Conservation (phyloP, 2,329 filamentous ascomycete species). For the Fusarium torulosum region DNA sequence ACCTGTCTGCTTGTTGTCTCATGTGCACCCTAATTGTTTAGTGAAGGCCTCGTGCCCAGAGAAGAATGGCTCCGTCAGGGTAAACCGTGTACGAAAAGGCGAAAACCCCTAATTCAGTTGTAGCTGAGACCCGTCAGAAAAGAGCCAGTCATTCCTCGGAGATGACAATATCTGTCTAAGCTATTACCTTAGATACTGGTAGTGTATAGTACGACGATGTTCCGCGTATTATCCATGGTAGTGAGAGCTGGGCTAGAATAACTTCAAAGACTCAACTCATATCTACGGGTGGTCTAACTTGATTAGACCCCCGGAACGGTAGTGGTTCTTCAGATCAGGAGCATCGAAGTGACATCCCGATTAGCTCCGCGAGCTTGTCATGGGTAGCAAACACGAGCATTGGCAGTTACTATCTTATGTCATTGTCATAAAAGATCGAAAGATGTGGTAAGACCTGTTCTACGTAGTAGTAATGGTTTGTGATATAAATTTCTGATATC, state of each 20-base stretch:
- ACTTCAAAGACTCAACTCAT: constrained; percentile 1
- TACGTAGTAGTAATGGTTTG: neutral
- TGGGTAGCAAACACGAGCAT: constrained; percentile 11
- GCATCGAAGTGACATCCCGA: constrained; percentile 14
- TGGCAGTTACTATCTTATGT: neutral
- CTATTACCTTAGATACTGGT: constrained; percentile 6
- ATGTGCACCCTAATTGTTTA: neutral
- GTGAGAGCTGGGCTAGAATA: neutral
- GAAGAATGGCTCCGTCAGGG: neutral
- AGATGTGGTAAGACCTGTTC: neutral
- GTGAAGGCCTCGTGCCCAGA: neutral
- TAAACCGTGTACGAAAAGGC: neutral
- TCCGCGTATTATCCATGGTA: neutral
- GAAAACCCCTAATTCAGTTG: neutral
- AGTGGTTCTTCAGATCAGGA: constrained; percentile 8
- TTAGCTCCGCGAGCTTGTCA: constrained; percentile 2
- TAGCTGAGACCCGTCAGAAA: neutral
- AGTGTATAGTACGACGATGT: neutral
- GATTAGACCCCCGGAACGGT: constrained; percentile 9
- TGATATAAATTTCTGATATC: neutral
- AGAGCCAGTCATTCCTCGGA: constrained; percentile 15
- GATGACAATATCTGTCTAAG: constrained; percentile 24
- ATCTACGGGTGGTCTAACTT: constrained; percentile 18
- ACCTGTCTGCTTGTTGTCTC: constrained; percentile 13
- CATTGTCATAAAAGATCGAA: neutral